Base-by-base conservation (phyloP, 768 basidiomycete species). In the Russula foetens region DNA sequence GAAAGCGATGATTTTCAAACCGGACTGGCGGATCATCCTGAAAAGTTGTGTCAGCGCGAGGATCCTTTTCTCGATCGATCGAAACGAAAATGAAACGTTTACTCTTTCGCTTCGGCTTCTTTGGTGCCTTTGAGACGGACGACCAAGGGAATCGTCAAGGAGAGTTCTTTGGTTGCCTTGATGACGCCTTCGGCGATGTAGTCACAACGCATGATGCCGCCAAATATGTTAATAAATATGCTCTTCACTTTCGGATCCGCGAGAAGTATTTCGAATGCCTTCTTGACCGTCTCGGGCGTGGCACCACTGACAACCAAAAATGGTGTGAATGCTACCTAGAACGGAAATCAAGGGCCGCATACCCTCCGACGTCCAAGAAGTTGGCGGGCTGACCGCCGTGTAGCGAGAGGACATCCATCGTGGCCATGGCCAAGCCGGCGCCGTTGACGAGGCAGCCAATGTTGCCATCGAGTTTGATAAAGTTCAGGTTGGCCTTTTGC, bases 211-310 rank as follows among this genome's bases (percentile, higher is more conserved):
- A 99, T 99, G 76, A 98, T 99, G 70, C 88, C 93, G 67, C 92
- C 92, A 68, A 95, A 94, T 71, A 94, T 93, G 77, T 99, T 99
- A 76, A 99, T 97, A 73, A 98, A 98, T 68, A 99, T 99, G 59
- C 90, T 90, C 81, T 95, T 96, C 68, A 98, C 96, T 71, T 91
- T 90, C 64, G 86, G 84, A 70, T 98, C 94, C 48, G 83, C 75
- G 24, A 96, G 79, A 24, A 99, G 81, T 67, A 99, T 90, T 75
- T 98, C 94, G 68, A 99, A 99, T 3, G 97, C 97, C 75, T 95
- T 98, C 82, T 98, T 99, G 67, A 99, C 97, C 5, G 97, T 98
- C 70, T 97, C 92, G n/a, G 97, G 94, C 15, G 96, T 98, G 35
- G 97, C 97, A 68, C 96, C 95, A 71, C 91, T 91, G 35, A 35